Conservation (phyloP, 768 basidiomycete genomes). For the Pleurotus tuber-regium region DNA sequence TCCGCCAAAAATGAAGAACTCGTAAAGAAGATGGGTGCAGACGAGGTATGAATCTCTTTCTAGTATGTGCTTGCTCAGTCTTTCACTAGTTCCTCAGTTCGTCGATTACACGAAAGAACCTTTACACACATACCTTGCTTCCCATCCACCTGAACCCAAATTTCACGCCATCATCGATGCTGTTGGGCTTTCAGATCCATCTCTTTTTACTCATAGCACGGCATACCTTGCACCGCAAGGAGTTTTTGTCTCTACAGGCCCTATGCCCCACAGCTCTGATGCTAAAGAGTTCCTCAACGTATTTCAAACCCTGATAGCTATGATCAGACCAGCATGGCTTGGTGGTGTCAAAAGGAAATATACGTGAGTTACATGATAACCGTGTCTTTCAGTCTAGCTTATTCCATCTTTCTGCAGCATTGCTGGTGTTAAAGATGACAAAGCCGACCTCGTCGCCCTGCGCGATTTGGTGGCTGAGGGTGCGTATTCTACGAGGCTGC, state of each 20-base stretch:
- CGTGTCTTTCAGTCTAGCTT: neutral
- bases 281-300: slow-evolving; percentile 17
- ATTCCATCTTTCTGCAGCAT: slow-evolving; percentile 1
- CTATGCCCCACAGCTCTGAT: slow-evolving; percentile 25
- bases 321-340: slow-evolving; percentile 33
- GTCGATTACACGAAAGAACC: slow-evolving; percentile 47
- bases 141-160: slow-evolving; percentile 32
- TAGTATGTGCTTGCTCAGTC: neutral
- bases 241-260: slow-evolving; percentile 41
- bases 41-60: slow-evolving; percentile 34
- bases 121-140: slow-evolving; percentile 33
- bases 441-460: slow-evolving; percentile 8
- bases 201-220: slow-evolving; percentile 37
- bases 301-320: slow-evolving; percentile 20
- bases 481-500: neutral
- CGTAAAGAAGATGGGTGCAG: slow-evolving; percentile 49
- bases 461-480: slow-evolving; percentile 10
- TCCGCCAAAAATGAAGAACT: slow-evolving; percentile 47
- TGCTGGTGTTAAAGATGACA: slow-evolving; percentile 7
- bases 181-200: slow-evolving; percentile 33
- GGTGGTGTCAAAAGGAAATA: slow-evolving; percentile 40
- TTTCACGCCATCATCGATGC: slow-evolving; percentile 51
- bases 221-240: slow-evolving; percentile 43
- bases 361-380: slow-evolving; percentile 26
- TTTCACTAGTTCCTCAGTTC: slow-evolving; percentile 25